Evolutionary conservation across 345 rosid genomes (phyloP).

Genomic region (Linum trigynum): DNA sequence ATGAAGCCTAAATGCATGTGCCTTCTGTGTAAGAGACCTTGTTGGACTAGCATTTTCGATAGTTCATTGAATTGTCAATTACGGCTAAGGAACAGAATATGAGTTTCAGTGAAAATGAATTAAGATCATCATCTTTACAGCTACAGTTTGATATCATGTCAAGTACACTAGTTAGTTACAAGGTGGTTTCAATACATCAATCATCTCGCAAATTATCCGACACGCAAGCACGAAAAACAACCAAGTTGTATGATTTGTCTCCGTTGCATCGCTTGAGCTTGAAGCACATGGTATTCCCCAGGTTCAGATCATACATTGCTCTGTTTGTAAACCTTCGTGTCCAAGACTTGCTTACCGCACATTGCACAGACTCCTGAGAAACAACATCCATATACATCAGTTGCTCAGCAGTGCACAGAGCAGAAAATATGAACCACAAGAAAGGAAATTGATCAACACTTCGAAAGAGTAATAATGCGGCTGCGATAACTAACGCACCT

Average conservation of each 20-base stretch:
- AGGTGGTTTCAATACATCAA: too few relatives aligned
- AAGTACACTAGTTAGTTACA: too few relatives aligned
- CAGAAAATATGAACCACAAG: neutral
- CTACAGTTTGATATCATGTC: too few relatives aligned
- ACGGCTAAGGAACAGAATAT: too few relatives aligned
- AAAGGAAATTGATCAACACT: neutral
- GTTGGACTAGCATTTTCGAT: neutral
- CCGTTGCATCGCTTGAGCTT: too few relatives aligned
- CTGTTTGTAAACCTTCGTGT: constrained; percentile 93
- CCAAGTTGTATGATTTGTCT: too few relatives aligned
- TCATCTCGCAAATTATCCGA: too few relatives aligned
- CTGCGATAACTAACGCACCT: constrained; percentile 32
- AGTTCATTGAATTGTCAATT: too few relatives aligned
- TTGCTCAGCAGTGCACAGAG: neutral
- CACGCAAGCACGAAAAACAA: too few relatives aligned
- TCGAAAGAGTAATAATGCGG: neutral
- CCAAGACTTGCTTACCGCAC: constrained; percentile 99
- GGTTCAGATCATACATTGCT: constrained; percentile 54
- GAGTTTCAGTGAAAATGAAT: too few relatives aligned
- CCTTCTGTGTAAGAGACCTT: neutral
- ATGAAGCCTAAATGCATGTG: neutral
- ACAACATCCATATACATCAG: constrained; percentile 8
- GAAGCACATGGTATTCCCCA: too few relatives aligned
- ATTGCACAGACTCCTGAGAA: constrained; percentile 84
- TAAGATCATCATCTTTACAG: too few relatives aligned